Base-by-base conservation (phyloP, 179 eudicot genomes). In the Kewa caespitosa region DNA sequence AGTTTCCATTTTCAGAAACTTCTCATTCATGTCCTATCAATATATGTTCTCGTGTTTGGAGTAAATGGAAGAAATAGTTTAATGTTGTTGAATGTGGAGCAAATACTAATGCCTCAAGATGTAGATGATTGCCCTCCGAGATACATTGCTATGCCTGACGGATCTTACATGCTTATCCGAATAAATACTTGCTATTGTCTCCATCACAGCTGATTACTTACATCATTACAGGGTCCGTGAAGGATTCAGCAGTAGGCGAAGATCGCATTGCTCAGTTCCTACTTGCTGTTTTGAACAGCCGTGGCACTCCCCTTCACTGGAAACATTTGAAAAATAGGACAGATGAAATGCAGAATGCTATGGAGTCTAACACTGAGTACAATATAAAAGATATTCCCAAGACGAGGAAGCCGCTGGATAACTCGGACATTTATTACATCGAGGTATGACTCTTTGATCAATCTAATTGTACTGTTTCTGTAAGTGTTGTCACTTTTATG, bases 201-300 rank as follows among this genome's bases (percentile, higher is more conserved):
- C 14, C 48, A 46, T 48, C 28, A 6, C 73, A 20, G 50, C 33
- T 32, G 34, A 50, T 25, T 62, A 8, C 60, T 28, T 62, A 32
- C 32, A 22, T 57, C 3, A 61, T 68, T 76, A 72, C 87, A 95
- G 99, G 99, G 36, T 91, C 95, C 61, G 92, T 95, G 50, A 95
- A 93, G 78, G 99, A 95, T 81, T 93, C 99, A 20, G 97, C 89
- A 23, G 99, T 95, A 48, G 99, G 99, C 78, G 98, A 95, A 84
- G 99, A 93, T 77, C 97, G 99, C n/a, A 95, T 95, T 77, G 95
- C 90, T 82, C 97, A 89, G 62, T 95, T 86, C 76, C 80, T 95
- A 33, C 88, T 95, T 38, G 97, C 99, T 68, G 82, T 95, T 74
- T 76, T 95, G 55, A 95, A 93, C 81, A 84, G 87, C 70, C 88